Conservation (phyloP, 345 rosid species). For the Mangifera indica region DNA sequence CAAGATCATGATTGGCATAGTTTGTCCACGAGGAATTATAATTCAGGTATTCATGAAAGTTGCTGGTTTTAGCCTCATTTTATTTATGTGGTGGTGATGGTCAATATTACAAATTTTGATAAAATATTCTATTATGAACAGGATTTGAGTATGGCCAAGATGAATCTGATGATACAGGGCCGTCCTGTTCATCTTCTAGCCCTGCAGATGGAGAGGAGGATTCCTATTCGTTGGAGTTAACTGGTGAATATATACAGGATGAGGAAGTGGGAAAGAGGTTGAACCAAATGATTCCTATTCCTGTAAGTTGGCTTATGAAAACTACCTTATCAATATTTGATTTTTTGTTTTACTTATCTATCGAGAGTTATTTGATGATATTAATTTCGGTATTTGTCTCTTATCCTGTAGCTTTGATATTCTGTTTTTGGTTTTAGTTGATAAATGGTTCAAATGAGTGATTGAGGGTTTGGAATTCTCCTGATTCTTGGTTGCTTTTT, state of each 20-base stretch:
- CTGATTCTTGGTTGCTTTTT: background rate
- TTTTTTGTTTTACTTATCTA: background rate
- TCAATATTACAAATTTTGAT: slow-evolving; percentile 11
- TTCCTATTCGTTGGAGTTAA: slow-evolving; percentile 58
- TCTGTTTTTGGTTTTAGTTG: background rate
- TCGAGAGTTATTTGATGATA: background rate
- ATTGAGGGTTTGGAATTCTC: background rate
- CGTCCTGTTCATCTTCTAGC: slow-evolving; percentile 57
- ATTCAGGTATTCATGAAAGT: slow-evolving; percentile 46
- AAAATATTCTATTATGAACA: slow-evolving; percentile 32
- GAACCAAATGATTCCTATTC: slow-evolving; percentile 79
- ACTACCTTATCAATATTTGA: background rate
- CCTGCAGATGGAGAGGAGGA: slow-evolving; percentile 59
- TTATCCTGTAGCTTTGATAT: background rate
- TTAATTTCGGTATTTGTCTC: background rate
- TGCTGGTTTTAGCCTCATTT: slow-evolving; percentile 4
- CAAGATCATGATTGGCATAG: slow-evolving; percentile 48
- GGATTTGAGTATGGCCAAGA: slow-evolving; percentile 53
- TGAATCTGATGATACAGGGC: slow-evolving; percentile 51
- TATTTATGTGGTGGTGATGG: slow-evolving; percentile 3
- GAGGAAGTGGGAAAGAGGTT: slow-evolving; percentile 78
- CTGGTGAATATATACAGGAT: slow-evolving; percentile 52
- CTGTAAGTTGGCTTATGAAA: slow-evolving; percentile 44
- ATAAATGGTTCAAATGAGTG: background rate
- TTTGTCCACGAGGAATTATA: slow-evolving; percentile 37